A percentile compares a stretch with the other conserved stretches of the same genome.
Evolutionary conservation across 2,329 filamentous ascomycete species (phyloP).

Genomic region (Fusarium sp.): DNA sequence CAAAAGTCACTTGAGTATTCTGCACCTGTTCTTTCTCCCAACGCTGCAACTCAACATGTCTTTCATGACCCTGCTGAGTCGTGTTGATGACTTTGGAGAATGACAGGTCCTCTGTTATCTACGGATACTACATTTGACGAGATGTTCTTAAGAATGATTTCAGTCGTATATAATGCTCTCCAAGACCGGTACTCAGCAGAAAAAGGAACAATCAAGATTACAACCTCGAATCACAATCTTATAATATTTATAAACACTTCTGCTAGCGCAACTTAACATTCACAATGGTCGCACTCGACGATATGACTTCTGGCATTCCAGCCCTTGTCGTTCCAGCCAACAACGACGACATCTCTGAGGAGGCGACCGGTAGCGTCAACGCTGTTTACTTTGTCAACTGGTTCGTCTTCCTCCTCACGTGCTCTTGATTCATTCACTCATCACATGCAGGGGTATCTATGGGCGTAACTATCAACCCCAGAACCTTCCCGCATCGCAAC

Average conservation of each 20-base stretch:
- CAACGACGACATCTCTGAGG: neutral
- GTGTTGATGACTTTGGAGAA: neutral
- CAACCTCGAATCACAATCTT: neutral
- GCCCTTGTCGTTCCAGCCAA: slow-evolving; percentile 10
- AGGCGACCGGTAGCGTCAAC: slow-evolving; percentile 5
- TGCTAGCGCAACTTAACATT: neutral
- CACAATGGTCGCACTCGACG: slow-evolving; percentile 17
- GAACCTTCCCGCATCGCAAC: slow-evolving; percentile 71
- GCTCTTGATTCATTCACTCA: neutral
- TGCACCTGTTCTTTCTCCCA: neutral
- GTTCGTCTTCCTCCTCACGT: neutral
- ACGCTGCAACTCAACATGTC: neutral
- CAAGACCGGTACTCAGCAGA: neutral
- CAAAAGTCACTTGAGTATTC: slow-evolving; percentile 4
- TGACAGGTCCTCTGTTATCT: neutral
- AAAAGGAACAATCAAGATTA: too few relatives aligned
- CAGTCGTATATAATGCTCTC: neutral
- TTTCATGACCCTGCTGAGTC: slow-evolving; percentile 9
- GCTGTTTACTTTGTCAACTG: slow-evolving; percentile 32
- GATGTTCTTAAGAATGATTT: fast-evolving
- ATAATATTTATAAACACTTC: neutral
- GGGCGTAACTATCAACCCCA: slow-evolving; percentile 76
- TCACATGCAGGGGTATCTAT: slow-evolving; percentile 70
- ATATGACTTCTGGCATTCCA: slow-evolving; percentile 8
- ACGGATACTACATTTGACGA: too few relatives aligned